Percentiles rank a stretch among this genome's conserved stretches.
Conservation (phyloP, 164 flowering plant species). For the Stephania yunnanensis region DNA sequence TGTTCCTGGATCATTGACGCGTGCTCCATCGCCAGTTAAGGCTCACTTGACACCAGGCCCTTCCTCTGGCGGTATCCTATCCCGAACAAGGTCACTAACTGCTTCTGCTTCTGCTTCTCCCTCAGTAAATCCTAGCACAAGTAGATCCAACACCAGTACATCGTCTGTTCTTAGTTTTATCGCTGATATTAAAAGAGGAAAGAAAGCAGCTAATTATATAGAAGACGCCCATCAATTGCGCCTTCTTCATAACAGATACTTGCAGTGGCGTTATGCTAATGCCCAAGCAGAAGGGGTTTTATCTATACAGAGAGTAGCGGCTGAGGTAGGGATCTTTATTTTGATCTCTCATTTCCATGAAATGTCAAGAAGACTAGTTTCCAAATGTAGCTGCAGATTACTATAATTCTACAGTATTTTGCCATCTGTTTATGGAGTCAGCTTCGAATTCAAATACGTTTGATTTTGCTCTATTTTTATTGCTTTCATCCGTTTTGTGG, state of each 20-base stretch:
- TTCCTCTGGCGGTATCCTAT: conserved; percentile 69
- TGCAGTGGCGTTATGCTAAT: conserved; percentile 86
- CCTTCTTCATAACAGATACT: conserved; percentile 62
- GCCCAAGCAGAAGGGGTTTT: conserved; percentile 55
- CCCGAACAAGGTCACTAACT: conserved; percentile 51
- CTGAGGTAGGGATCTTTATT: conserved; percentile 54
- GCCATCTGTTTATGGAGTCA: background rate
- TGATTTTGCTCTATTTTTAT: background rate
- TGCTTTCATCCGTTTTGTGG: background rate
- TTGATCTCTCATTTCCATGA: background rate
- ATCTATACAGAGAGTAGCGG: conserved; percentile 42
- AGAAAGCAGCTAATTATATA: conserved; percentile 52
- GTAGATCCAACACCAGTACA: conserved; percentile 47
- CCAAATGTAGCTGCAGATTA: background rate
- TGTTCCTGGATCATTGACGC: conserved; percentile 26
- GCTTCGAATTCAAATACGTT: background rate
- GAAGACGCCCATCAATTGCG: conserved; percentile 91
- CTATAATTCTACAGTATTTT: background rate
- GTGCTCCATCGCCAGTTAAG: conserved; percentile 56
- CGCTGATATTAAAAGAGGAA: conserved; percentile 67
- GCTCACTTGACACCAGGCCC: conserved; percentile 26
- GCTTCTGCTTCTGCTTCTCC: conserved; percentile 18
- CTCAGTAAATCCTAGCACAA: conserved; percentile 20
- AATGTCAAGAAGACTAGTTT: background rate
- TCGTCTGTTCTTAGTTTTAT: conserved; percentile 78